Evolutionary conservation across 2,329 filamentous ascomycete genomes (phyloP).

Genomic region (Davidsoniella eucalypti): DNA sequence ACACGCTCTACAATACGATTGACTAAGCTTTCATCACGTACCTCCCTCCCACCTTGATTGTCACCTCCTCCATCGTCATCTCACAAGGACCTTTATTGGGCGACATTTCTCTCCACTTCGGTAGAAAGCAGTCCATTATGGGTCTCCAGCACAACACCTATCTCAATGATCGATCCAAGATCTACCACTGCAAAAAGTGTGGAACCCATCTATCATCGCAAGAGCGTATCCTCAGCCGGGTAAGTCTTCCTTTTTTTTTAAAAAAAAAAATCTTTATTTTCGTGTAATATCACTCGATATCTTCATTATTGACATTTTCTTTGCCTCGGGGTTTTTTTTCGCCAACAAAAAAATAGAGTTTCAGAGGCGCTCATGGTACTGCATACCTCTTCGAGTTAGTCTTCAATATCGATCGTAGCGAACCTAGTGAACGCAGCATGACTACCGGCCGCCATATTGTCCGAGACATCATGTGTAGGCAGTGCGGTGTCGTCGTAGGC

Average conservation of each 20-base stretch:
- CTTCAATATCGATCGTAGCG: slow-evolving; percentile 72
- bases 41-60: no score
- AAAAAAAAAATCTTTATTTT: no score
- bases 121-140: slow-evolving; percentile 35
- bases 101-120: not conserved
- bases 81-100: not conserved
- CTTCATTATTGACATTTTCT: not conserved
- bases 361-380: slow-evolving; percentile 95
- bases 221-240: slow-evolving; percentile 87
- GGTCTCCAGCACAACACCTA: slow-evolving; percentile 86
- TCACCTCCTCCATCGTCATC: no score
- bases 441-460: slow-evolving; percentile 91
- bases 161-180: slow-evolving; percentile 58
- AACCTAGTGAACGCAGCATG: slow-evolving; percentile 92
- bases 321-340: not conserved
- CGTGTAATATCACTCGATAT: not conserved
- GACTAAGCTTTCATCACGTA: no score
- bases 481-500: slow-evolving; percentile 83
- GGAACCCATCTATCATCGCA: slow-evolving; percentile 92
- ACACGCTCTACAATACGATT: no score
- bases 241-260: slow-evolving; percentile 31
- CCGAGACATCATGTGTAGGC: slow-evolving; percentile 76
- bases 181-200: slow-evolving; percentile 88
- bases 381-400: slow-evolving; percentile 91
- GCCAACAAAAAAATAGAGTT: slow-evolving; percentile 47